Evolutionary conservation across 305 asterid species (phyloP).

Genomic region (Fraxinus velutina): DNA sequence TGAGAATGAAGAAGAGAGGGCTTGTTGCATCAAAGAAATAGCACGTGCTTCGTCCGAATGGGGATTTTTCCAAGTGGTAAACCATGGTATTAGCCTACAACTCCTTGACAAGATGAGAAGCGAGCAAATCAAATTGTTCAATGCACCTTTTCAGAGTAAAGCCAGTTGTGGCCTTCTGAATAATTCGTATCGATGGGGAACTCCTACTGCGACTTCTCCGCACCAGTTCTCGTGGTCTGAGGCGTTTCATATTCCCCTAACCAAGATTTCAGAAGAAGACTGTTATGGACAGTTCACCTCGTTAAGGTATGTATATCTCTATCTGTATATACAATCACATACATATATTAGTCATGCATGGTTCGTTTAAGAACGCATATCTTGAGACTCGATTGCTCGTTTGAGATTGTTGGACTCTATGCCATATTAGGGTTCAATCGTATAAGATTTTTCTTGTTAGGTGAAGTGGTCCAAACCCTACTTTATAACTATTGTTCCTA

Average conservation of each 20-base stretch:
- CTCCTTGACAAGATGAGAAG: slow-evolving; percentile 43
- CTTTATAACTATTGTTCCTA: background rate
- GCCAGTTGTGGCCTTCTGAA: slow-evolving; percentile 45
- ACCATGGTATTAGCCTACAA: slow-evolving; percentile 55
- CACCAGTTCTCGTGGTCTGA: slow-evolving; percentile 69
- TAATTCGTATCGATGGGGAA: slow-evolving; percentile 73
- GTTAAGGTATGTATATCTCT: slow-evolving; percentile 39
- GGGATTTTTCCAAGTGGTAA: slow-evolving; percentile 77
- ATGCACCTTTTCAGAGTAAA: slow-evolving; percentile 45
- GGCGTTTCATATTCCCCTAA: slow-evolving; percentile 63
- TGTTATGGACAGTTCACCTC: slow-evolving; percentile 50
- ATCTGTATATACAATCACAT: background rate
- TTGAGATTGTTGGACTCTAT: background rate
- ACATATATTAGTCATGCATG: background rate
- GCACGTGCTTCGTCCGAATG: slow-evolving; percentile 56
- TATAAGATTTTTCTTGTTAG: background rate
- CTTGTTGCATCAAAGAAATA: slow-evolving; percentile 32
- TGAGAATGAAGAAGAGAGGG: slow-evolving; percentile 24
- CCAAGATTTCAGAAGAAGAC: slow-evolving; percentile 41
- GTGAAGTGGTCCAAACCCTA: background rate
- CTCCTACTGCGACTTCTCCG: slow-evolving; percentile 41
- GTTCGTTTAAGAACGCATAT: background rate
- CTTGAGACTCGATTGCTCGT: background rate
- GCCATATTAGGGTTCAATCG: background rate
- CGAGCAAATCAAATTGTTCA: slow-evolving; percentile 48